A percentile compares a stretch with the other conserved stretches of the same genome.
Evolutionary conservation across 1,284 basidiomycete species (phyloP).

Genomic region (Ustilago xerochloae): DNA sequence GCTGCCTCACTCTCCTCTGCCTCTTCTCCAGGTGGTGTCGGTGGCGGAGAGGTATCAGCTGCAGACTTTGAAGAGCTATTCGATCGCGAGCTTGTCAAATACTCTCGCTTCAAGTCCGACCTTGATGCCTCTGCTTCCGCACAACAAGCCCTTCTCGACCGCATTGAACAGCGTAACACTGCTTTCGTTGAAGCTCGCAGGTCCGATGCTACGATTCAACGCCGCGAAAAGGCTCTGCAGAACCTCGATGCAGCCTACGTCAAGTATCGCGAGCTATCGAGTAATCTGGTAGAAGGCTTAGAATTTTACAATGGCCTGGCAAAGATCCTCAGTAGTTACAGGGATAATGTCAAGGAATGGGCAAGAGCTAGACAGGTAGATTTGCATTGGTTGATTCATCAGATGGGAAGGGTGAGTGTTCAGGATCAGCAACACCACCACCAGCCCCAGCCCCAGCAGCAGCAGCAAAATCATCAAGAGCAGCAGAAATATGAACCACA

Average conservation of each 20-base stretch:
- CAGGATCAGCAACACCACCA: slow-evolving; percentile 14
- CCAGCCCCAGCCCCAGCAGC: neutral
- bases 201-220: slow-evolving; percentile 81
- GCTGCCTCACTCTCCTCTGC: slow-evolving; percentile 70
- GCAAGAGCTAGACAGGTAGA: slow-evolving; percentile 46
- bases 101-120: slow-evolving; percentile 78
- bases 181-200: slow-evolving; percentile 81
- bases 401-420: slow-evolving; percentile 21
- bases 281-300: slow-evolving; percentile 87
- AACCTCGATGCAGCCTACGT: slow-evolving; percentile 87
- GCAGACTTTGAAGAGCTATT: slow-evolving; percentile 79
- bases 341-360: slow-evolving; percentile 52
- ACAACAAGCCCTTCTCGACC: slow-evolving; percentile 77
- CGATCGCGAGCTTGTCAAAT: slow-evolving; percentile 82
- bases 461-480: slow-evolving; percentile 1
- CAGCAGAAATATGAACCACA: slow-evolving; percentile 1
- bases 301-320: slow-evolving; percentile 69
- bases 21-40: slow-evolving; percentile 24
- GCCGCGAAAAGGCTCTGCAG: slow-evolving; percentile 85
- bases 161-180: slow-evolving; percentile 81
- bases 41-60: slow-evolving; percentile 71
- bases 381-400: slow-evolving; percentile 33
- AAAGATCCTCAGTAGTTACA: slow-evolving; percentile 46
- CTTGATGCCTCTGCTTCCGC: slow-evolving; percentile 75
- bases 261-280: slow-evolving; percentile 85